phyloP scores from a whole-genome alignment of 768 basidiomycete species.

The Hysterangium stoloniferum region DNA sequence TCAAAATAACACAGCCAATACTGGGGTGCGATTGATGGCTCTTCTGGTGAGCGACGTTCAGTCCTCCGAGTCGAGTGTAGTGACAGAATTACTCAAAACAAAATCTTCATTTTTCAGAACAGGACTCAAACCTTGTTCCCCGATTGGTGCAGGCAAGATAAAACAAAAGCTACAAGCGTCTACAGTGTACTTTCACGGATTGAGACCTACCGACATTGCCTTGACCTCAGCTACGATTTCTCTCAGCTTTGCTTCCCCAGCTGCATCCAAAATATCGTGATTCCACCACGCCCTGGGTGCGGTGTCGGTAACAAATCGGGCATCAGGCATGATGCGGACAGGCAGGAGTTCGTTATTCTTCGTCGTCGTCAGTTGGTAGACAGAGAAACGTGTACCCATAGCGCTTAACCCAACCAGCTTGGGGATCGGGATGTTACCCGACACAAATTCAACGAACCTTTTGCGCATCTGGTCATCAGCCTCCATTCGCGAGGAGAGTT shows the following conservation, averaged over 20 bases:
- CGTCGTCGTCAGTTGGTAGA: neutral
- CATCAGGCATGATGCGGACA: neutral
- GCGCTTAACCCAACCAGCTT: neutral
- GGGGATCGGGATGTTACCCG: too few species aligned
- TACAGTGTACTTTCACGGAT: constrained; percentile 19
- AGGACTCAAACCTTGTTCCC: neutral
- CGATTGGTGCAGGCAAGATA: too few species aligned
- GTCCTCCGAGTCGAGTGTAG: constrained; percentile 30
- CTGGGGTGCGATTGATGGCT: neutral
- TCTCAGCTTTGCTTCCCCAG: constrained; percentile 10
- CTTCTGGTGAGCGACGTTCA: neutral
- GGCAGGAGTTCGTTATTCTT: neutral
- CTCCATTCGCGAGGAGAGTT: neutral
- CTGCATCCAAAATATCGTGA: neutral
- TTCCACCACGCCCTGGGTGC: neutral
- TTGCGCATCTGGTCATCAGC: constrained; percentile 10
- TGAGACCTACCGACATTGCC: constrained; percentile 33
- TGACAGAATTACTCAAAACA: constrained; percentile 56
- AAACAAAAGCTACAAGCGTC: constrained; percentile 41
- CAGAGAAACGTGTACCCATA: neutral
- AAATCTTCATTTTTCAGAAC: neutral
- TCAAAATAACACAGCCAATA: neutral
- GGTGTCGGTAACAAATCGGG: neutral
- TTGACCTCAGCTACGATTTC: constrained; percentile 29
- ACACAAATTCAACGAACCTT: neutral